Percentiles rank a stretch among this genome's conserved stretches.
Evolutionary conservation across 2,329 filamentous ascomycete genomes (phyloP).

Genomic region (Elsinoe batatas): DNA sequence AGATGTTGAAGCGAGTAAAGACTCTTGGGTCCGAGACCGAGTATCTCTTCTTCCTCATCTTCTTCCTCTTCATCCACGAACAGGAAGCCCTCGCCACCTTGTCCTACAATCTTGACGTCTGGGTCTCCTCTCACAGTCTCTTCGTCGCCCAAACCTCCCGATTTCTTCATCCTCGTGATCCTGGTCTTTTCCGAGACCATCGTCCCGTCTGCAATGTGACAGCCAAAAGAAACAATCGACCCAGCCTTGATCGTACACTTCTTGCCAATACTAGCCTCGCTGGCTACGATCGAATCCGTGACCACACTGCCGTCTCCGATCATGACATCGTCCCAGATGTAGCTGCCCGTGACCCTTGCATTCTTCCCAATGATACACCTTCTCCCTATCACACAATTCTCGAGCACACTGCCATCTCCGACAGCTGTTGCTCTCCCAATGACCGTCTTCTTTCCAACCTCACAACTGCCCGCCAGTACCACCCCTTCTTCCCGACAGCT

Average conservation of each 20-base stretch:
- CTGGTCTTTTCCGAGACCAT: constrained; percentile 34
- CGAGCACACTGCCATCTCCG: constrained; percentile 59
- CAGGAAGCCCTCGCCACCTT: constrained; percentile 51
- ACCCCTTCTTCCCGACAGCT: constrained; percentile 74
- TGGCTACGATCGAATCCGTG: constrained; percentile 64
- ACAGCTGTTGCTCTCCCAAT: constrained; percentile 69
- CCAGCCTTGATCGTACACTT: constrained; percentile 60
- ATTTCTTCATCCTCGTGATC: constrained; percentile 39
- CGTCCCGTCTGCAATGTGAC: constrained; percentile 56
- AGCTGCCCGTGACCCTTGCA: constrained; percentile 67
- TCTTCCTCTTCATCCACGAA: constrained; percentile 46
- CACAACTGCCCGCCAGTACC: constrained; percentile 60
- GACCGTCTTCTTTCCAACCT: constrained; percentile 58
- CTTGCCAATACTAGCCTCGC: constrained; percentile 60
- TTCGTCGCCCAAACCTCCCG: constrained; percentile 34
- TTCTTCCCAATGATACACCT: constrained; percentile 80
- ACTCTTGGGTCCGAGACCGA: constrained; percentile 26
- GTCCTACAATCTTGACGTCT: constrained; percentile 48
- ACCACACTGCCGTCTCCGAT: constrained; percentile 68
- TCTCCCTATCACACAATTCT: constrained; percentile 70
- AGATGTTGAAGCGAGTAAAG: constrained; percentile 43
- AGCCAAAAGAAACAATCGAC: constrained; percentile 69
- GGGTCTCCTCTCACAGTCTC: constrained; percentile 25
- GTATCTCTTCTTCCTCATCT: constrained; percentile 49
- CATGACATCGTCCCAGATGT: constrained; percentile 76